Base-by-base conservation (phyloP, 2,329 filamentous ascomycete genomes). In the Macroventuria anomochaeta region DNA sequence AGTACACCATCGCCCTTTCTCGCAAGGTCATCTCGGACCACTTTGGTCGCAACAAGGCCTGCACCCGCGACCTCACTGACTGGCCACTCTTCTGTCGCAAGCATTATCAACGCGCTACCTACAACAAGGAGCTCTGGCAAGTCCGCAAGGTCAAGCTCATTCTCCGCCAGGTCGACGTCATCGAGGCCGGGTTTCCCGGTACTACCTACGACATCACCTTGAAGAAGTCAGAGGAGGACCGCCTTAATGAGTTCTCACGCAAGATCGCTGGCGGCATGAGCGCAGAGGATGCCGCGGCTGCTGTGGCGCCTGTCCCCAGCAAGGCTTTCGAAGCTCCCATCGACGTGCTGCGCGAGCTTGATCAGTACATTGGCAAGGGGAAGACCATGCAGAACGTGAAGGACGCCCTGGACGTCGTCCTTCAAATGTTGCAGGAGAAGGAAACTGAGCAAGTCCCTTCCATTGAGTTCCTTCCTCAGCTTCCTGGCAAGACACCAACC, bases 1-100 rank as follows among this genome's bases (percentile, higher is more conserved):
- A 76, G 46, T 69, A 68, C 60, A 73, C 65, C 20, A 54, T 61
- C 13, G 55, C 59, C 10, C 59, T 74, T 0, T 69, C 72, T 3
- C 72, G 73, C 61, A 76, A 76, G 50, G 70, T 73, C 26, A 75
- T 76, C 37, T 75, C 72, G 3, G 67, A 76, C 43, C 71, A 75
- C 53, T 76, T 76, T 41, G 73, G 73, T 36, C 66, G 73, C 48
- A 76, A 76, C 69, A 76, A 76, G 40, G 63, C 67, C 8, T 74
- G 71, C 50, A 72, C 68, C 0, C 65, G 69, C 20, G 40, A 62
- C 26, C 65, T 75, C 29, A 58, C 47, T 0, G 47, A 62, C 17
- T 76, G 73, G 72, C 70, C 73, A 1, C 56, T 74, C 1, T 70
- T 72, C 48, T 76, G 73, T 48, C 70, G 73, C 43, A 76, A 75